phyloP scores from a whole-genome alignment of 2,329 filamentous ascomycete species.

The Penicillium sp. region DNA sequence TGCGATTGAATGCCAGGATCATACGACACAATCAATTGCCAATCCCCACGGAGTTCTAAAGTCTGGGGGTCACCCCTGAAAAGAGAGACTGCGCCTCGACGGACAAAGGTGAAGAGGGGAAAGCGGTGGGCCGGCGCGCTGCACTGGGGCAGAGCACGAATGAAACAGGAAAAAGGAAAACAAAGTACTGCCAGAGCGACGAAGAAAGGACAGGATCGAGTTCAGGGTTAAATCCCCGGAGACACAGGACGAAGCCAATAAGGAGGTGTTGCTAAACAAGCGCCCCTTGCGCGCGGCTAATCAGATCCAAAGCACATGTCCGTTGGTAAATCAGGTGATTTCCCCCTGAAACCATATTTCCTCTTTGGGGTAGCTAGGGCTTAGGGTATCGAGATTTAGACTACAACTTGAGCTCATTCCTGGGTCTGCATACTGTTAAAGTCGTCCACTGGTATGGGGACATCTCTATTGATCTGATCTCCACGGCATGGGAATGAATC shows the following conservation, averaged over 20 bases:
- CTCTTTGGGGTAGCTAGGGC: background rate
- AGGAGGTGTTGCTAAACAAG: constrained; percentile 38
- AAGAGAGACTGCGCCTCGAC: constrained; percentile 26
- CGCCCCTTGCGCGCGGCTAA: constrained; percentile 42
- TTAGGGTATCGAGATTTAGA: background rate
- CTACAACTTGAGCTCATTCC: background rate
- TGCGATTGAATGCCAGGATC: background rate
- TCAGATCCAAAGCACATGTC: constrained; percentile 14
- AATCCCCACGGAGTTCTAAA: constrained; percentile 6
- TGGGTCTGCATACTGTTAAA: background rate
- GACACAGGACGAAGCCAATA: constrained; percentile 9
- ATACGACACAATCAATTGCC: background rate
- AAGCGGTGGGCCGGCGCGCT: constrained; percentile 16
- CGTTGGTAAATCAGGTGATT: constrained; percentile 1
- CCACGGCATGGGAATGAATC: too few species aligned
- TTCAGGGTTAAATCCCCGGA: constrained; percentile 1
- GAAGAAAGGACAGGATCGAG: constrained; percentile 15
- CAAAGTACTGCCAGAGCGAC: constrained; percentile 33
- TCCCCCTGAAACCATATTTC: background rate
- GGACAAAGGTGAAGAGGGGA: constrained; percentile 17
- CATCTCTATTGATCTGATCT: background rate
- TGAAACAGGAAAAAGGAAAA: constrained; percentile 16
- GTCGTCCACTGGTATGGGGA: background rate
- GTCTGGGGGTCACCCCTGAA: constrained; percentile 13
- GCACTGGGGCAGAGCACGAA: background rate